Conservation (phyloP, 2,329 filamentous ascomycete species). For the Pseudogymnoascus sp. region DNA sequence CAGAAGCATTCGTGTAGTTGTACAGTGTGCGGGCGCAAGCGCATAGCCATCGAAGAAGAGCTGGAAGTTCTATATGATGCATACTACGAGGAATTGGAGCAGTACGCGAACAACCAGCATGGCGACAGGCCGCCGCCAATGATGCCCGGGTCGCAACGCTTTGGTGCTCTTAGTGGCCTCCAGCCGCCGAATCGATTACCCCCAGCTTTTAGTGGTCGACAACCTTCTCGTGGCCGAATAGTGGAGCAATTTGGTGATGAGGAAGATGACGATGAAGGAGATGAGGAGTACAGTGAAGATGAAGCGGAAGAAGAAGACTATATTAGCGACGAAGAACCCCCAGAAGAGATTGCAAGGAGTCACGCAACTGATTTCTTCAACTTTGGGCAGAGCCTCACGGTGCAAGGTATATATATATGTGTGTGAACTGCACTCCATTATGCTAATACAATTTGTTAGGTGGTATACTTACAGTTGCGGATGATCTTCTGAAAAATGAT, state of each 20-base stretch:
- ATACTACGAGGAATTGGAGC: constrained; percentile 96
- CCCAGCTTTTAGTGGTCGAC: constrained; percentile 53
- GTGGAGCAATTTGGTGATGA: constrained; percentile 50
- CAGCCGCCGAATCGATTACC: constrained; percentile 50
- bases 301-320: constrained; percentile 56
- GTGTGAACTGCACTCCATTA: constrained; percentile 11
- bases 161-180: constrained; percentile 45
- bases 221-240: constrained; percentile 68
- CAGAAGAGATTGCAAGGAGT: constrained; percentile 54
- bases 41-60: constrained; percentile 95
- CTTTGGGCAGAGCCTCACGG: constrained; percentile 94
- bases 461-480: constrained; percentile 95
- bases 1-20: constrained; percentile 99
- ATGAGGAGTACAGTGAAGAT: constrained; percentile 36
- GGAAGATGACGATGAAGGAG: constrained; percentile 41
- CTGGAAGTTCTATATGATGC: constrained; percentile 95
- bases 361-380: constrained; percentile 84
- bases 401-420: constrained; percentile 50
- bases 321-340: constrained; percentile 53
- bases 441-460: constrained; percentile 46
- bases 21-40: constrained; percentile 91
- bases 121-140: constrained; percentile 61
- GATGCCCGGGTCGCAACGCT: constrained; percentile 58
- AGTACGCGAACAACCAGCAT: constrained; percentile 84
- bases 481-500: constrained; percentile 97